Evolutionary conservation across 177 flowering plant species (phyloP).

Genomic region (Vitis hybrid): DNA sequence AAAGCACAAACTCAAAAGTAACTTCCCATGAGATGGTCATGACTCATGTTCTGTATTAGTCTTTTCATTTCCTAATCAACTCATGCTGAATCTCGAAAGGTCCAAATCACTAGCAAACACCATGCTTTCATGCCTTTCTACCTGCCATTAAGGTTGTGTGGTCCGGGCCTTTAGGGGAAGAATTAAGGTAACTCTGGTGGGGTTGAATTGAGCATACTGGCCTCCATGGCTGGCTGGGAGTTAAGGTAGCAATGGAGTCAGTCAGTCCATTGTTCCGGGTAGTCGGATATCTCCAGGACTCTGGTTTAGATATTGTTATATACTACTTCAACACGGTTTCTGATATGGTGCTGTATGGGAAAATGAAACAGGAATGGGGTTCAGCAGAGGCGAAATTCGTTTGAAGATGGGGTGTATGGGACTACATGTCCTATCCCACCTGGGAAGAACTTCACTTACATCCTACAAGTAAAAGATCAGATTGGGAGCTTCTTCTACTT

Average conservation of each 20-base stretch:
- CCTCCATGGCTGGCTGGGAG: too few species aligned
- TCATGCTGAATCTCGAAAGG: too few species aligned
- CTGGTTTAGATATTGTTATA: not conserved
- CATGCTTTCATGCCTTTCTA: not conserved
- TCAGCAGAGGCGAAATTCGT: slow-evolving; percentile 64
- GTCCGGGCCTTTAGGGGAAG: too few species aligned
- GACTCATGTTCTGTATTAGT: not conserved
- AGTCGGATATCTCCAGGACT: not conserved
- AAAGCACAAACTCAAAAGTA: too few species aligned
- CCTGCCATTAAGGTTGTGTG: not conserved
- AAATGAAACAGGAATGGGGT: slow-evolving; percentile 52
- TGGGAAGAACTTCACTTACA: slow-evolving; percentile 67
- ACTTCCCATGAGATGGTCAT: not conserved
- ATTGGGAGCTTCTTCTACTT: slow-evolving; percentile 75
- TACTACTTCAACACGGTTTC: not conserved
- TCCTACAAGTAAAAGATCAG: slow-evolving; percentile 67
- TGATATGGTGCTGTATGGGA: not conserved
- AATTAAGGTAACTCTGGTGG: too few species aligned
- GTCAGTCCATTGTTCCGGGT: too few species aligned
- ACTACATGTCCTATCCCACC: slow-evolving; percentile 78
- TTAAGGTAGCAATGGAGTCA: too few species aligned
- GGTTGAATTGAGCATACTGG: too few species aligned
- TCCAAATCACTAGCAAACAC: not conserved
- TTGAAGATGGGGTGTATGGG: slow-evolving; percentile 66
- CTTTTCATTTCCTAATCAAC: not conserved